Conservation (phyloP, 768 basidiomycete genomes). For the Atractiella rhizophila region DNA sequence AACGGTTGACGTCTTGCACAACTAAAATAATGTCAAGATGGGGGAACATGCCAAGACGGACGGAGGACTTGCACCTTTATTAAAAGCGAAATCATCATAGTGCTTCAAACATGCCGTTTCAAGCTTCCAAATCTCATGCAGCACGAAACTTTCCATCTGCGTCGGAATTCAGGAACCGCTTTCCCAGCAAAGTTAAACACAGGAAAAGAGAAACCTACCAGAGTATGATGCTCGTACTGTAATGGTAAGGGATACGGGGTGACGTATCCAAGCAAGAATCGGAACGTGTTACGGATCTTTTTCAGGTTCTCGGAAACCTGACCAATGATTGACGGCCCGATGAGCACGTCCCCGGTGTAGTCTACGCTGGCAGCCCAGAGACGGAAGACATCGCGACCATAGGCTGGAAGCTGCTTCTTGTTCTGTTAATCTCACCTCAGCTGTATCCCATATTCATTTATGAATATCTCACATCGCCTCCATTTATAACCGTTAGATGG, state of each 20-base stretch:
- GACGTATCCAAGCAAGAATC: slow-evolving; percentile 66
- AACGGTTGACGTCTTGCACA: slow-evolving; percentile 42
- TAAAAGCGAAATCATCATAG: slow-evolving; percentile 53
- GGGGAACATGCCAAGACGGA: not conserved
- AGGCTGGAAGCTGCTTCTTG: slow-evolving; percentile 43
- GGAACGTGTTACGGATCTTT: slow-evolving; percentile 60
- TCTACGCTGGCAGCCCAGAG: slow-evolving; percentile 81
- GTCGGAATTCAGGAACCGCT: not conserved
- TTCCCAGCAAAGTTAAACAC: too few species aligned
- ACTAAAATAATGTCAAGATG: slow-evolving; percentile 26
- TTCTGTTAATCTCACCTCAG: slow-evolving; percentile 25
- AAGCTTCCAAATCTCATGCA: slow-evolving; percentile 54
- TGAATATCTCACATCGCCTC: slow-evolving; percentile 34
- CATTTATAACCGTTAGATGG: slow-evolving; percentile 53
- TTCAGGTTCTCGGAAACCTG: slow-evolving; percentile 51
- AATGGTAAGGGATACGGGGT: slow-evolving; percentile 17
- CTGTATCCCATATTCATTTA: too few species aligned
- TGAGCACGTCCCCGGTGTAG: slow-evolving; percentile 63
- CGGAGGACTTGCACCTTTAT: slow-evolving; percentile 33
- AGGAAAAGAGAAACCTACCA: not conserved
- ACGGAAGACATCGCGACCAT: slow-evolving; percentile 64
- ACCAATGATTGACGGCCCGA: slow-evolving; percentile 49
- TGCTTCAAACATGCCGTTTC: slow-evolving; percentile 41
- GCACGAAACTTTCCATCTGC: slow-evolving; percentile 60
- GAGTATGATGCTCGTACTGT: not conserved